phyloP scores from a whole-genome alignment of 176 grass and related monocot genomes.

The Zoysia pacifica region DNA sequence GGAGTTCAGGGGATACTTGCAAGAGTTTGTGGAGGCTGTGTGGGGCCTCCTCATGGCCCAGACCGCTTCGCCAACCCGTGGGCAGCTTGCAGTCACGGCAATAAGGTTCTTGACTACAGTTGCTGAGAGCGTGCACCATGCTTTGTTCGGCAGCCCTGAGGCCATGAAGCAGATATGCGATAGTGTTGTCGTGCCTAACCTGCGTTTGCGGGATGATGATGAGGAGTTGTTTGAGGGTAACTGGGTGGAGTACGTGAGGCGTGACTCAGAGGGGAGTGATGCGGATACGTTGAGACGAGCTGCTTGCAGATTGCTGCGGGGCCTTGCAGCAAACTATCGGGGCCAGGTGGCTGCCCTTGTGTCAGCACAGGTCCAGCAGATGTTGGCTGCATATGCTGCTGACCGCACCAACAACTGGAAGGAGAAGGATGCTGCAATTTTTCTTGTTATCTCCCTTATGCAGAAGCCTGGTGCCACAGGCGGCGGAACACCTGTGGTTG shows the following conservation, averaged over 20 bases:
- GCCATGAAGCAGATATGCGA: conserved; percentile 79
- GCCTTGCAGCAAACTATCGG: conserved; percentile 79
- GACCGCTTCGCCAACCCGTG: conserved; percentile 48
- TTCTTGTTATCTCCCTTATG: conserved; percentile 84
- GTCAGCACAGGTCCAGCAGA: conserved; percentile 75
- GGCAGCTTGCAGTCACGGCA: conserved; percentile 75
- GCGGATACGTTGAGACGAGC: conserved; percentile 78
- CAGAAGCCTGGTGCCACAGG: conserved; percentile 70
- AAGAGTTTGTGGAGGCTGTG: conserved; percentile 83
- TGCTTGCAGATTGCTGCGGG: conserved; percentile 78
- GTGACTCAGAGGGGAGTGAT: conserved; percentile 91
- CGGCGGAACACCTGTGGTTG: conserved; percentile 65
- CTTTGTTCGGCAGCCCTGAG: conserved; percentile 68
- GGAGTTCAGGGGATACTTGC: conserved; percentile 75
- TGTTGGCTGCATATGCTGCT: conserved; percentile 69
- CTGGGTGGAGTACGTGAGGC: conserved; percentile 91
- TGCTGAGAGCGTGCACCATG: conserved; percentile 87
- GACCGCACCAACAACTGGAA: conserved; percentile 80
- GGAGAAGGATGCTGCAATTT: conserved; percentile 94
- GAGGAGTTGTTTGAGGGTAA: conserved; percentile 94
- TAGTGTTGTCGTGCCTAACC: conserved; percentile 91
- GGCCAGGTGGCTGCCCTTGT: conserved; percentile 78
- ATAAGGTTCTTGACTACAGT: conserved; percentile 96
- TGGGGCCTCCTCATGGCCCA: conserved; percentile 78
- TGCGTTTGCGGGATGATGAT: conserved; percentile 86